Base-by-base conservation (phyloP, 2,329 filamentous ascomycete genomes). In the Chrysoporthe cubensis region DNA sequence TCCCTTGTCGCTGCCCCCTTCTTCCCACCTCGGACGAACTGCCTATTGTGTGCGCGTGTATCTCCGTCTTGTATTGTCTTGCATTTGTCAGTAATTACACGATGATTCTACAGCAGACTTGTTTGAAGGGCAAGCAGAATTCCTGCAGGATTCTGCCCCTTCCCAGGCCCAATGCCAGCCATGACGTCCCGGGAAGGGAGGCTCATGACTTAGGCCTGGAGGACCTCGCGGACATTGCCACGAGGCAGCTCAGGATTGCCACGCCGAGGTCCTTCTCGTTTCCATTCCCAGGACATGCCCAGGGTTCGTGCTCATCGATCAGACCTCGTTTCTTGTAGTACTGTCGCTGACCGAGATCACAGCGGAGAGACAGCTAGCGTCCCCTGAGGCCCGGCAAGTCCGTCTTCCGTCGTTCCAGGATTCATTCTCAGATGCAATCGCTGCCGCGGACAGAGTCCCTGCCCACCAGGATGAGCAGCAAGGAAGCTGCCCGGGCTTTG, bases 391-490 rank as follows among this genome's bases (percentile, higher is more conserved):
- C 2, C 64, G 43, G n/a, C 32, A 58, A 16, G 50, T 37, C 16
- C 44, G 54, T 0, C 61, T 70, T 6, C 68, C 68, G 1, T 68
- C 68, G 16, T 63, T 70, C 34, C 58, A 60, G 14, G 63, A 59
- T 7, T 21, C 43, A 3, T 65, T 65, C 56, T 58, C 52, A 6
- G 32, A 50, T 18, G 62, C 57, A 4, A 59, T 59, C 43, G 54
- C 62, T 44, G 40, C 62, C 13, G 40, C 43, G n/a, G 54, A 58
- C 43, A 26, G 56, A 8, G 9, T 18, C 8, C 1, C 40, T 34
- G 18, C n/a, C 5, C 34, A 37, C 26, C 32, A 46, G 40, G 40
- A 50, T 9, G 44, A 62, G 3, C 26, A 14, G 1, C 50, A 34
- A 37, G 16, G 14, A 11, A 3, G 4, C 26, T 16, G 48, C 21